These are phyloP conservation scores for Teratosphaeria epicoccoides DNA, from an alignment of 2,329 filamentous ascomycete genomes.

Conservation along the genomic window DNA sequence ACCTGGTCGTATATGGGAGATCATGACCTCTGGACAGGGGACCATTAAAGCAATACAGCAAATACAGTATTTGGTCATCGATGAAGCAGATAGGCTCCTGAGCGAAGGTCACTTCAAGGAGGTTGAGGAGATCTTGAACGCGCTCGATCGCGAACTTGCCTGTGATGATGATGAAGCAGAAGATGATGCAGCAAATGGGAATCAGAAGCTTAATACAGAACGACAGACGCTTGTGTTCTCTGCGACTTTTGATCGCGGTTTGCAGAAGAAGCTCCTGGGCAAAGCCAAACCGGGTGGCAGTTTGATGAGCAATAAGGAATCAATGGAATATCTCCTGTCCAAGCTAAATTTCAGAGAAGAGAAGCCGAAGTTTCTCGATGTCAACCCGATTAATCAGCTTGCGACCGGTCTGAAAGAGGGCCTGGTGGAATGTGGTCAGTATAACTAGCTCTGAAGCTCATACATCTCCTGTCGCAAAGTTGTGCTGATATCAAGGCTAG, in stretches of 20 bases:
- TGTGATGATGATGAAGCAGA: conserved; percentile 33
- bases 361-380: conserved; percentile 81
- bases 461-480: background rate
- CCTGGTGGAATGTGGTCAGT: conserved; percentile 64
- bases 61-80: conserved; percentile 75
- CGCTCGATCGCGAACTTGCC: conserved; percentile 53
- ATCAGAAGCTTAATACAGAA: background rate
- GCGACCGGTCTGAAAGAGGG: conserved; percentile 77
- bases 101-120: conserved; percentile 95
- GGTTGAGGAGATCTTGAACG: conserved; percentile 72
- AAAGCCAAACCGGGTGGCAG: conserved; percentile 54
- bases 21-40: conserved; percentile 65
- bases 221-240: conserved; percentile 93
- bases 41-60: conserved; percentile 60
- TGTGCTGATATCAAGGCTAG: background rate
- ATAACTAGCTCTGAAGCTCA: background rate
- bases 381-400: conserved; percentile 83
- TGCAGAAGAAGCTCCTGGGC: conserved; percentile 83
- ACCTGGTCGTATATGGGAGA: conserved; percentile 87
- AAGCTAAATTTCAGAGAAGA: conserved; percentile 80
- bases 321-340: conserved; percentile 70
- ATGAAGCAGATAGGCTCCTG: conserved; percentile 86
- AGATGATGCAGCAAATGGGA: conserved; percentile 3
- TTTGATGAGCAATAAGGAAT: conserved; percentile 52
- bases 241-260: conserved; percentile 81